These are phyloP conservation scores for Vaccinium myrtillus DNA, from an alignment of 148 eudicot genomes.

Conservation along the genomic window DNA sequence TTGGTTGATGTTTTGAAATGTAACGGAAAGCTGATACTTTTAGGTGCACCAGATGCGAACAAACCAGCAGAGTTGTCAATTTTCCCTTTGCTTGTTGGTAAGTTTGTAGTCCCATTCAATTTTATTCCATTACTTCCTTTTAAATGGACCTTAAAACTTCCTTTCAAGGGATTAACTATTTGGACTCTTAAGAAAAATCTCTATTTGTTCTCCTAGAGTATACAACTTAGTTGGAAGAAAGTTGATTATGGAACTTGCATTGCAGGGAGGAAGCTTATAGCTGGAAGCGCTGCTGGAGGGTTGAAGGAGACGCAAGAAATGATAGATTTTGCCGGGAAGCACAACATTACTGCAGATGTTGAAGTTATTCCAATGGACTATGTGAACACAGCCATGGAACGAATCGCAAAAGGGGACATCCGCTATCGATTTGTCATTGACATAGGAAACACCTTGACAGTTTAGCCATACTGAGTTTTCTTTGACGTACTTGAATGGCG, in stretches of 20 bases:
- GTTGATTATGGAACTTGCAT: not conserved
- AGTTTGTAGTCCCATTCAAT: not conserved
- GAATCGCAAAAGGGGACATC: slow-evolving; percentile 11
- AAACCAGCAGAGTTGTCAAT: slow-evolving; percentile 8
- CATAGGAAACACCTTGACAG: slow-evolving; percentile 4
- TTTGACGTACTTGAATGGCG: not conserved
- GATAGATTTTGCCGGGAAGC: slow-evolving; percentile 18
- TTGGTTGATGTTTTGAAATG: slow-evolving; percentile 10
- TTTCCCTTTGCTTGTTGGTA: slow-evolving; percentile 19
- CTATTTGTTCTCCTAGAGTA: not conserved
- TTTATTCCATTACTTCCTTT: not conserved
- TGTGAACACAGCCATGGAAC: slow-evolving; percentile 11
- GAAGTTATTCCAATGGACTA: slow-evolving; percentile 17
- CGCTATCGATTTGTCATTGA: slow-evolving; percentile 13
- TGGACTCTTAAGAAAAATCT: not conserved
- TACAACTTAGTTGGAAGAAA: not conserved
- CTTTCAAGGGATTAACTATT: not conserved
- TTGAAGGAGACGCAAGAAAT: slow-evolving; percentile 23
- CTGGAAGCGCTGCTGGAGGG: slow-evolving; percentile 11
- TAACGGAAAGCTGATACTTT: slow-evolving; percentile 12
- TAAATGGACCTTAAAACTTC: not conserved
- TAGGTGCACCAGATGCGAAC: slow-evolving; percentile 3
- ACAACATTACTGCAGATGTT: slow-evolving; percentile 17
- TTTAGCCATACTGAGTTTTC: not conserved
- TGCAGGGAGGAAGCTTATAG: slow-evolving; percentile 16